Conservation (phyloP, 2,329 filamentous ascomycete genomes). For the Eutypa lata region DNA sequence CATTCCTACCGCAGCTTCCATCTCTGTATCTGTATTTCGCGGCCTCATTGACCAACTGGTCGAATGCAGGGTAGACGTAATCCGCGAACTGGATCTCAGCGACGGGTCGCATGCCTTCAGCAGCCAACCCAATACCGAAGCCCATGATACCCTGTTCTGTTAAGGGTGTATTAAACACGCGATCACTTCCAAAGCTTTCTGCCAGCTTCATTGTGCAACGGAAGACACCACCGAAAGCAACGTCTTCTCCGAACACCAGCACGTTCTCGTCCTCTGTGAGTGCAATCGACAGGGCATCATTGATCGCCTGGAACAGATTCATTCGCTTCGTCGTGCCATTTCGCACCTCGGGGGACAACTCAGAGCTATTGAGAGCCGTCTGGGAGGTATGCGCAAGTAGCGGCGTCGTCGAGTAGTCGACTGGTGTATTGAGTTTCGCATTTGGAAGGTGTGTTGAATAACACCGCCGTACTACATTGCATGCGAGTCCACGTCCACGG, state of each 20-base stretch:
- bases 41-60: conserved; percentile 91
- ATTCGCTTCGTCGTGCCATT: conserved; percentile 76
- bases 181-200: conserved; percentile 79
- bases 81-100: conserved; percentile 97
- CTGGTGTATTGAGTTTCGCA: conserved; percentile 74
- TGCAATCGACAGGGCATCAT: conserved; percentile 80
- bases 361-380: conserved; percentile 65
- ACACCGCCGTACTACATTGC: conserved; percentile 8
- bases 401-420: conserved; percentile 81
- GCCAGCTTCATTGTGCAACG: conserved; percentile 88
- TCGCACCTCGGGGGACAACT: conserved; percentile 64
- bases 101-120: conserved; percentile 87
- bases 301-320: conserved; percentile 93
- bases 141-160: conserved; percentile 93
- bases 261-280: conserved; percentile 81
- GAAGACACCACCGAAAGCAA: conserved; percentile 96
- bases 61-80: conserved; percentile 89
- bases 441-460: conserved; percentile 59
- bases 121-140: conserved; percentile 86
- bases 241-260: conserved; percentile 92
- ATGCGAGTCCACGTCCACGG: conserved; percentile 1
- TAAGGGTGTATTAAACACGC: conserved; percentile 95
- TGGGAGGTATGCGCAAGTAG: conserved; percentile 79
- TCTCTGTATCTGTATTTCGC: conserved; percentile 83
- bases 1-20: conserved; percentile 53